These are phyloP conservation scores for Scheffersomyces amazonensis DNA, from an alignment of 805 yeast genomes.

Conservation along the genomic window DNA sequence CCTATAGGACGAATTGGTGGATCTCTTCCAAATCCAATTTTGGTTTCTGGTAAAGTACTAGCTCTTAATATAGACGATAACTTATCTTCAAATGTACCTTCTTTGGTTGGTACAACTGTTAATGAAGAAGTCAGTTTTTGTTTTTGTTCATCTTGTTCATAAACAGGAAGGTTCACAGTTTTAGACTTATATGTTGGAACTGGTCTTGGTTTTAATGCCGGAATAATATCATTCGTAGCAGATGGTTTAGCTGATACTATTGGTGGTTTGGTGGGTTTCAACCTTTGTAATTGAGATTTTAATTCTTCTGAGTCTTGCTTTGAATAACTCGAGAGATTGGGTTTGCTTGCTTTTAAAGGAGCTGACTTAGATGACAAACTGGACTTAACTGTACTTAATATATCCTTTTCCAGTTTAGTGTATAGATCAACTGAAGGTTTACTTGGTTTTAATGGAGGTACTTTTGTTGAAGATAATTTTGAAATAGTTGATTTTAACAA, in stretches of 20 bases:
- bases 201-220: background rate
- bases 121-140: background rate
- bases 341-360: conserved; percentile 10
- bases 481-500: conserved; percentile 19
- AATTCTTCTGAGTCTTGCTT: conserved; percentile 19
- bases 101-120: conserved; percentile 2
- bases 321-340: conserved; percentile 16
- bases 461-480: conserved; percentile 7
- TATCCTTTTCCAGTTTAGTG: conserved; percentile 13
- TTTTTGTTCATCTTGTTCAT: background rate
- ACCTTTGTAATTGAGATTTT: conserved; percentile 20
- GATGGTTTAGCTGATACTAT: background rate
- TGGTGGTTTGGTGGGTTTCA: conserved; percentile 11
- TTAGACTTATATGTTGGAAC: background rate
- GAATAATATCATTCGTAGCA: background rate
- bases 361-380: conserved; percentile 7
- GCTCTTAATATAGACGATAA: conserved; percentile 27
- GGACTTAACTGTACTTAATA: conserved; percentile 13
- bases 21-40: conserved; percentile 1
- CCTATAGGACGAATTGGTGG: conserved; percentile 5
- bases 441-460: conserved; percentile 14
- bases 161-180: no score
- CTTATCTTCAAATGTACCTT: conserved; percentile 16
- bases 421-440: conserved; percentile 14
- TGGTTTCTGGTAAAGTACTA: conserved; percentile 20